These are phyloP conservation scores for Aspergillus kassunensis DNA, from an alignment of 495 filamentous ascomycete species.

Conservation along the genomic window DNA sequence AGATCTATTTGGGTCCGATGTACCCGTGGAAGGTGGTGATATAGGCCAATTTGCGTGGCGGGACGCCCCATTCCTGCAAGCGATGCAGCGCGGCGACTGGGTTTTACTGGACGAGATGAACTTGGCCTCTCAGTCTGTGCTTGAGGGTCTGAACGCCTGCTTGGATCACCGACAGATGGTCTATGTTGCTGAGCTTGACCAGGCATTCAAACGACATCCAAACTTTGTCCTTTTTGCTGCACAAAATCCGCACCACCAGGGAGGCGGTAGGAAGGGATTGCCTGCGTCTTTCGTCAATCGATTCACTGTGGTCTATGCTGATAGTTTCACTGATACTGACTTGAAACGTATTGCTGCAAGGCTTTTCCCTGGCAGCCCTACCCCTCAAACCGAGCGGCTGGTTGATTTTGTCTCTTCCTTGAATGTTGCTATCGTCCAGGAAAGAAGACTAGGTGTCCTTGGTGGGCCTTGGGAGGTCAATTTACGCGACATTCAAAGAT, in stretches of 20 bases:
- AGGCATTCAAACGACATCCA: conserved; percentile 83
- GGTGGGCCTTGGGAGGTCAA: conserved; percentile 98
- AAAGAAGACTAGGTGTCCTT: conserved; percentile 64
- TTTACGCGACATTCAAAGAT: conserved; percentile 83
- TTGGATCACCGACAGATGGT: conserved; percentile 95
- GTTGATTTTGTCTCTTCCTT: conserved; percentile 79
- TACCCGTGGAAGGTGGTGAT: conserved; percentile 83
- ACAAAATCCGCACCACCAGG: conserved; percentile 97
- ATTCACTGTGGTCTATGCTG: conserved; percentile 96
- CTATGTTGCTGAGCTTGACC: conserved; percentile 90
- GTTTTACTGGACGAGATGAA: conserved; percentile 99
- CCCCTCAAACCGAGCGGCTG: conserved; percentile 53
- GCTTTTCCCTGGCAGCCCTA: conserved; percentile 61
- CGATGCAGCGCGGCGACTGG: conserved; percentile 96
- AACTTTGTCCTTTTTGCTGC: conserved; percentile 92
- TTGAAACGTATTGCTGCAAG: conserved; percentile 74
- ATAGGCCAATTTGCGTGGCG: conserved; percentile 90
- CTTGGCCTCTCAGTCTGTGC: conserved; percentile 90
- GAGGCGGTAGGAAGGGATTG: conserved; percentile 90
- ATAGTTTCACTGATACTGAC: conserved; percentile 78
- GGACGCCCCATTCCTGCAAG: conserved; percentile 89
- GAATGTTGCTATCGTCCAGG: conserved; percentile 62
- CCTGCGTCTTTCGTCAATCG: conserved; percentile 96
- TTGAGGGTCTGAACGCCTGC: conserved; percentile 96
- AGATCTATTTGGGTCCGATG: conserved; percentile 96